Base-by-base conservation (phyloP, 73 alveolate species). In the Breviolum minutum region DNA sequence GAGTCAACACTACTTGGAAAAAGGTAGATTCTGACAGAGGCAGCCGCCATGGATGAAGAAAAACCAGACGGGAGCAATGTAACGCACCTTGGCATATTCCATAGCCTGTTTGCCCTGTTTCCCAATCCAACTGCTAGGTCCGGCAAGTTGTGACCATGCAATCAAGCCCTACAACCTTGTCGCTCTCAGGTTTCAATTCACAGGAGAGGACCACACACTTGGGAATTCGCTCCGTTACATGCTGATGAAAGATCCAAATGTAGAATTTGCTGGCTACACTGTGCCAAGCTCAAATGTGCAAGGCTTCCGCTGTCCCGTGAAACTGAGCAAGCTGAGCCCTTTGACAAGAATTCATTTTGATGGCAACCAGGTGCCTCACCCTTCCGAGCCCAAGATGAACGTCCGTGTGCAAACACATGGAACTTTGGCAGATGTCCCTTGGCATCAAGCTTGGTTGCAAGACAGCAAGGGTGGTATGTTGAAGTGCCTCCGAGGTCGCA, bases 171-270 rank as follows among this genome's bases (percentile, higher is more conserved):
- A 4, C 0, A 40, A 40, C 11, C 6, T 14, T 16, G n/a, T 16
- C 63, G 54, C 11, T 11, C 9, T 54, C 48, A 92, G 98, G 98
- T 94, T 76, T 54, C 85, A 79, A 32, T 94, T 94, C 85, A 79
- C 94, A 7, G 99, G 99, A 30, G 94, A 94, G 27, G 99, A 94
- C 48, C 99, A 94, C 74, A 94, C 99, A 16, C 63, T 94, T 54
- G 99, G 99, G 40, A 94, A 94, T 24, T 83, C 99, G 24, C 86
- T 94, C 74, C 92, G 99, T 70, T 94, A 94, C 74, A 94, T 94
- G 99, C 94, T 94, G 77, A 94, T 94, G 99, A 94, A 94, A 66
- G 94, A 81, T 32, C 99, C 99, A 13, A 82, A 94, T 26, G 99
- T 94, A 10, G 99, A 94, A 69, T 94, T 94, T 24, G 99, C 99